phyloP scores from a whole-genome alignment of 768 basidiomycete genomes.

The Gloeopeniophorella convolvens region DNA sequence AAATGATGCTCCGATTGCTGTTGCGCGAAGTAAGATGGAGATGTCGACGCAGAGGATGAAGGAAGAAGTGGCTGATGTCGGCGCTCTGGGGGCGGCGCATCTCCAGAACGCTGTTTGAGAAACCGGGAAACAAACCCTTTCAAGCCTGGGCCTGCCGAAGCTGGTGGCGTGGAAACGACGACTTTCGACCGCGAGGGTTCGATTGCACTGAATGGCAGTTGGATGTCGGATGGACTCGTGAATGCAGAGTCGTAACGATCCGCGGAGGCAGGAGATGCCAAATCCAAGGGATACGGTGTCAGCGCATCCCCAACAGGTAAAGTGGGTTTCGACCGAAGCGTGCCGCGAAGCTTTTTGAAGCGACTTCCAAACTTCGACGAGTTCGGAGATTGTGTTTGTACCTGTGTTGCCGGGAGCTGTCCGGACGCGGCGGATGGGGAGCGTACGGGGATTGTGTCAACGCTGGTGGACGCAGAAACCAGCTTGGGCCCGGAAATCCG shows the following conservation, averaged over 20 bases:
- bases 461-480: slow-evolving; percentile 35
- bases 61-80: slow-evolving; percentile 18
- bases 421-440: slow-evolving; percentile 23
- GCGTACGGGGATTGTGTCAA: slow-evolving; percentile 29
- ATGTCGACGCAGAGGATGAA: slow-evolving; percentile 10
- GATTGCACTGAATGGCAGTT: slow-evolving; percentile 37
- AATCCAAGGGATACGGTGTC: slow-evolving; percentile 38
- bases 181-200: slow-evolving; percentile 52
- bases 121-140: slow-evolving; percentile 81
- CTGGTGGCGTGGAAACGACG: slow-evolving; percentile 54
- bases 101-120: slow-evolving; percentile 35
- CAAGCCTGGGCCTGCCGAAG: slow-evolving; percentile 65
- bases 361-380: slow-evolving; percentile 62
- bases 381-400: slow-evolving; percentile 12
- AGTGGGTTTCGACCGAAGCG: slow-evolving; percentile 51
- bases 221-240: slow-evolving; percentile 30
- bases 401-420: slow-evolving; percentile 16
- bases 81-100: slow-evolving; percentile 26
- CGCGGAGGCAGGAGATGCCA: slow-evolving; percentile 34
- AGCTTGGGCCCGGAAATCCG: slow-evolving; percentile 37
- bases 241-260: slow-evolving; percentile 33
- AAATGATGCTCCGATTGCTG: slow-evolving; percentile 4
- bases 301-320: slow-evolving; percentile 45
- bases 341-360: slow-evolving; percentile 66
- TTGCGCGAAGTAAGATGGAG: slow-evolving; percentile 14